These are phyloP conservation scores for Scortechinia acanthostroma DNA, from an alignment of 2,329 filamentous ascomycete species.

Conservation along the genomic window DNA sequence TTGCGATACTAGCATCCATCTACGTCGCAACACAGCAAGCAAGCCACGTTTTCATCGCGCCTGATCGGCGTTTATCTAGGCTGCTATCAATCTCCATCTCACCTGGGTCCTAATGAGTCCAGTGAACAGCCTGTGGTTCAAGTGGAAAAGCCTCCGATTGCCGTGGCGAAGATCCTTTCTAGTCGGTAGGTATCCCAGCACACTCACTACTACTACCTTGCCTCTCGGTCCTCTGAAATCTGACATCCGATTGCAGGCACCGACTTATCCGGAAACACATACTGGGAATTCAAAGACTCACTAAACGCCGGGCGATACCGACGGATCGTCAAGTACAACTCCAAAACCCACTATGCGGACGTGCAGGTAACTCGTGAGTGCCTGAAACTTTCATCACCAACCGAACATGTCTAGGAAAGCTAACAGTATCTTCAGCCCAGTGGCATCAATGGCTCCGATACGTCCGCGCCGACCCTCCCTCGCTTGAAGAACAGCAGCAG, in stretches of 20 bases:
- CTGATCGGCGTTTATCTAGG: too few species aligned
- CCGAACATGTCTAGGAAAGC: slow-evolving; percentile 5
- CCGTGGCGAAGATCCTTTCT: slow-evolving; percentile 56
- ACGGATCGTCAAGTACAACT: slow-evolving; percentile 47
- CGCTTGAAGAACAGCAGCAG: slow-evolving; percentile 46
- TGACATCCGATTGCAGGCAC: slow-evolving; percentile 36
- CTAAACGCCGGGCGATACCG: slow-evolving; percentile 42
- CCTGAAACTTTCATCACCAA: neutral
- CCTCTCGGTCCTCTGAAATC: neutral
- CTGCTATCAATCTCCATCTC: too few species aligned
- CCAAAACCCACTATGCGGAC: slow-evolving; percentile 44
- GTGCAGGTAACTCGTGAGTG: slow-evolving; percentile 48
- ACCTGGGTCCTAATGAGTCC: too few species aligned
- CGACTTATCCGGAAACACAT: slow-evolving; percentile 57
- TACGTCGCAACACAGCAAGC: too few species aligned
- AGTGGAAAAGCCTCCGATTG: slow-evolving; percentile 53
- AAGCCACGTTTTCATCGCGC: too few species aligned
- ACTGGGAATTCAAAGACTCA: slow-evolving; percentile 58
- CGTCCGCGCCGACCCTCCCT: slow-evolving; percentile 44
- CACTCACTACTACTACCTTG: slow-evolving; percentile 4
- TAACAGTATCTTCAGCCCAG: slow-evolving; percentile 33
- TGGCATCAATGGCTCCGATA: slow-evolving; percentile 66
- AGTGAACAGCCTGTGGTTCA: slow-evolving; percentile 44
- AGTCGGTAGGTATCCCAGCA: slow-evolving; percentile 30
- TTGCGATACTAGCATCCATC: too few species aligned